Evolutionary conservation across 257 asterid genomes (phyloP).

Genomic region (Scutellaria minor): DNA sequence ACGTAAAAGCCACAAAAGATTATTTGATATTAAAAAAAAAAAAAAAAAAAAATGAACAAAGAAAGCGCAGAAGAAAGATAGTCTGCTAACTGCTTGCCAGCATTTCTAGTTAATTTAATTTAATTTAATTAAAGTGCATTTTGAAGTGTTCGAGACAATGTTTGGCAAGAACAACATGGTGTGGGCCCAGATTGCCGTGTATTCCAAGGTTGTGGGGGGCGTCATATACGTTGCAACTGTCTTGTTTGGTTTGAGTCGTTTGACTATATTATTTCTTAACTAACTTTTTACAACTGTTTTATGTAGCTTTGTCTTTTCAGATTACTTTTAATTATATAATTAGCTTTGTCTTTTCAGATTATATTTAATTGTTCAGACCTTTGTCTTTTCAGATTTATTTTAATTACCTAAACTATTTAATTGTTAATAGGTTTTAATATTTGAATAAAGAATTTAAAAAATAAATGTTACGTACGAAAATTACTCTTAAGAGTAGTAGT

Average conservation of each 20-base stretch:
- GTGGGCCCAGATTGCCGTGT: conserved; percentile 52
- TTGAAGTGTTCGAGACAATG: conserved; percentile 6
- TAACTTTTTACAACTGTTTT: conserved; percentile 21
- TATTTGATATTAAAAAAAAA: neutral
- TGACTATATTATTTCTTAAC: conserved; percentile 5
- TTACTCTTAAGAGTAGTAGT: too few species aligned
- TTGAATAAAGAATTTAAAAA: too few species aligned
- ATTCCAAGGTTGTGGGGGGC: conserved; percentile 57
- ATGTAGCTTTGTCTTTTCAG: neutral
- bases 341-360: neutral
- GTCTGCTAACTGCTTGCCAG: neutral
- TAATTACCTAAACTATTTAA: too few species aligned
- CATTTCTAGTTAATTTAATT: conserved; percentile 1
- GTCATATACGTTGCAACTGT: conserved; percentile 32
- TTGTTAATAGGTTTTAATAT: too few species aligned
- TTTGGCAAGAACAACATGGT: conserved; percentile 22
- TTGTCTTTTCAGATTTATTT: too few species aligned
- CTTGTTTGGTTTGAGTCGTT: conserved; percentile 24
- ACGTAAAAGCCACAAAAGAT: conserved; percentile 55
- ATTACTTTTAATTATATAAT: neutral
- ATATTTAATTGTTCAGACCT: too few species aligned
- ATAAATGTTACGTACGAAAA: too few species aligned
- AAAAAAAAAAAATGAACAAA: neutral
- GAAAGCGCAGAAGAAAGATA: conserved; percentile 1
- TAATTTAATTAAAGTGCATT: conserved; percentile 25